These are phyloP conservation scores for Rasamsonia emersonii DNA, from an alignment of 2,329 filamentous ascomycete genomes.

Conservation along the genomic window DNA sequence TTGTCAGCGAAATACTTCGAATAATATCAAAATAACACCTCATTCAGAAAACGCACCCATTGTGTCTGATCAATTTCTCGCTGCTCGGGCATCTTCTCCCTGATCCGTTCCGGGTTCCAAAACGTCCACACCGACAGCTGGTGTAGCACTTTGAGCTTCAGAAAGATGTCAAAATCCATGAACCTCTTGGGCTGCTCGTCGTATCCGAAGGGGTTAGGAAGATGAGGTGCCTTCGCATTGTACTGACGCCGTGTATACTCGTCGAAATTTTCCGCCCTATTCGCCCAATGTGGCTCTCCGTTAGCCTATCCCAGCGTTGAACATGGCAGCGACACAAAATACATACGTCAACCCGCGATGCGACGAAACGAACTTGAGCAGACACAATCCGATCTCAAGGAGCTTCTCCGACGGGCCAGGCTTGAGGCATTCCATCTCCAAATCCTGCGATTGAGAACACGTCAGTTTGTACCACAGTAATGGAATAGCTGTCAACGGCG, in stretches of 20 bases:
- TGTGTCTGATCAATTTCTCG: constrained; percentile 70
- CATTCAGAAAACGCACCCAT: constrained; percentile 56
- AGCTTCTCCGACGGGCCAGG: constrained; percentile 63
- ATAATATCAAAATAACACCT: background rate
- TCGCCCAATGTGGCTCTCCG: constrained; percentile 11
- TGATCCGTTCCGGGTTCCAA: constrained; percentile 75
- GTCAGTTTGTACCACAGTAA: no score
- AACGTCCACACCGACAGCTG: constrained; percentile 86
- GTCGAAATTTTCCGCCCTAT: constrained; percentile 77
- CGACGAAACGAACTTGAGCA: constrained; percentile 89
- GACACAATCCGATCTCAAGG: constrained; percentile 69
- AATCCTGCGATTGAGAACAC: constrained; percentile 50
- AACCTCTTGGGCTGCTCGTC: constrained; percentile 68
- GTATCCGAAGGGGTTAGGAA: constrained; percentile 75
- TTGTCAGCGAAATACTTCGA: constrained; percentile 8
- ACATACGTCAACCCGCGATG: constrained; percentile 85
- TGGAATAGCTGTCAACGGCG: no score
- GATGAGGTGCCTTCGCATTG: constrained; percentile 61
- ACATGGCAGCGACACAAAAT: background rate
- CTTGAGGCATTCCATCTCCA: constrained; percentile 82
- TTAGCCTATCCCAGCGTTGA: no score
- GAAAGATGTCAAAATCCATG: constrained; percentile 69
- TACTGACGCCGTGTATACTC: constrained; percentile 90
- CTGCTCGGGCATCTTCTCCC: constrained; percentile 76
- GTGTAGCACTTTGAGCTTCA: constrained; percentile 71